Evolutionary conservation across 2,329 filamentous ascomycete species (phyloP), one percentile per base, ranked within the genome.

Genomic region (Escovopsis sp.): DNA sequence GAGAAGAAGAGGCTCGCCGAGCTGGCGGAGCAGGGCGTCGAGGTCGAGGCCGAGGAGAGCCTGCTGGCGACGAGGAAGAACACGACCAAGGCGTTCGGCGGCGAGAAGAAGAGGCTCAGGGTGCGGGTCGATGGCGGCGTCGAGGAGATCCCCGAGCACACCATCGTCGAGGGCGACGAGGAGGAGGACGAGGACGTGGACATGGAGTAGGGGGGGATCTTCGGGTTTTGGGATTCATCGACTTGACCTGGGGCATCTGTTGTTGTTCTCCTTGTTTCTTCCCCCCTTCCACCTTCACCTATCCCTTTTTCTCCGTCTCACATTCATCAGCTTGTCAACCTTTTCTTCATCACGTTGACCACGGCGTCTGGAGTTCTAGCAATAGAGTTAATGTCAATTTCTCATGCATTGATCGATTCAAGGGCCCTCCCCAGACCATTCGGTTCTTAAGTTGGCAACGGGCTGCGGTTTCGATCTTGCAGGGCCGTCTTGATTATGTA

Each of bases 1-100:
- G 76, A 80, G 68, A 71, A 70, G 64, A 65, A 66, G 54, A 63
- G 66, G 43, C 62, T 81, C 53, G 73, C 74, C 52, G 66, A 74
- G 55, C 65, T 73, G 57, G 69, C 61, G 41, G 57, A 70, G 41
- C 56, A 71, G 60, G 71, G 44, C 7, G 43, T 74, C 55, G 61
- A 62, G 35, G 57, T 56, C 32, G 71, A 72, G 59, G 65, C 66
- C 49, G 59, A 65, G 51, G 55, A 55, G 37, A 55, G 56, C 46
- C 51, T 53, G 49, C 41, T 45, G 44, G 45, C 41, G 37, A 45
- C 45, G 43, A 57, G 48, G 49, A 50, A 51, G 43, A 50, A 53
- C 48, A 54, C 57, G 45, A 54, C 55, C 48, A 61, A 60, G 49
- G 60, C 58, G 5, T 68, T 68, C 51, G 63, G 66, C 43, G 59